Conservation (phyloP, 2,329 filamentous ascomycete species). For the Sporothrix phasma region DNA sequence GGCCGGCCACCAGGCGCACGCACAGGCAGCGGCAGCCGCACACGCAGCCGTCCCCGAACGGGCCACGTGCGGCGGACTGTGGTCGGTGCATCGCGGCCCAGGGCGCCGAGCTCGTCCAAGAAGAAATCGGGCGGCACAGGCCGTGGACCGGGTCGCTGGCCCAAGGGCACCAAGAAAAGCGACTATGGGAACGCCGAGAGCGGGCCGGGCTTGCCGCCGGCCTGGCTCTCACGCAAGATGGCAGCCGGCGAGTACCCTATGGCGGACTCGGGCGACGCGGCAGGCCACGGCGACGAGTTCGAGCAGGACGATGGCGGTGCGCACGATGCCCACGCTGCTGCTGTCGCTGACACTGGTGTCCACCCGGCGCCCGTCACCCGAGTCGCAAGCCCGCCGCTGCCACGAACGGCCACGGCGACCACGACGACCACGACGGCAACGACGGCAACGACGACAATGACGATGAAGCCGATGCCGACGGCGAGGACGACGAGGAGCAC, state of each 20-base stretch:
- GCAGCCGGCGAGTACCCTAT: neutral
- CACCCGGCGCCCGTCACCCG: neutral
- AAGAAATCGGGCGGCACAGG: slow-evolving; percentile 53
- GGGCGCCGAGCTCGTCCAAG: slow-evolving; percentile 29
- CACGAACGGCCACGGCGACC: slow-evolving; percentile 23
- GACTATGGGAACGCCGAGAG: slow-evolving; percentile 59
- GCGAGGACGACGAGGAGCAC: slow-evolving; percentile 6
- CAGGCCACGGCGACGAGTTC: neutral
- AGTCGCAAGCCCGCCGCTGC: neutral
- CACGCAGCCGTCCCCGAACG: slow-evolving; percentile 30
- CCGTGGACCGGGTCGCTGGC: slow-evolving; percentile 55
- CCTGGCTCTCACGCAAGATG: slow-evolving; percentile 35
- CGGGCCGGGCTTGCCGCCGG: slow-evolving; percentile 52
- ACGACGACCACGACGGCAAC: slow-evolving; percentile 21
- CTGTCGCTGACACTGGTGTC: neutral
- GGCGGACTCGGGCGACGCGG: neutral
- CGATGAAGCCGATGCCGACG: slow-evolving; percentile 26
- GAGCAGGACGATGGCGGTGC: neutral
- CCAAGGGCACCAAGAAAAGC: slow-evolving; percentile 58
- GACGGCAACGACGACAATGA: slow-evolving; percentile 26
- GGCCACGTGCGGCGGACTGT: slow-evolving; percentile 26
- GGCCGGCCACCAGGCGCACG: slow-evolving; percentile 31
- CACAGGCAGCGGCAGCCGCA: slow-evolving; percentile 28
- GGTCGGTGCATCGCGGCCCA: slow-evolving; percentile 29
- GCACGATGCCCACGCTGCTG: no score